Evolutionary conservation across 495 filamentous ascomycete genomes (phyloP).

Genomic region (Opeltia flavorubescens): DNA sequence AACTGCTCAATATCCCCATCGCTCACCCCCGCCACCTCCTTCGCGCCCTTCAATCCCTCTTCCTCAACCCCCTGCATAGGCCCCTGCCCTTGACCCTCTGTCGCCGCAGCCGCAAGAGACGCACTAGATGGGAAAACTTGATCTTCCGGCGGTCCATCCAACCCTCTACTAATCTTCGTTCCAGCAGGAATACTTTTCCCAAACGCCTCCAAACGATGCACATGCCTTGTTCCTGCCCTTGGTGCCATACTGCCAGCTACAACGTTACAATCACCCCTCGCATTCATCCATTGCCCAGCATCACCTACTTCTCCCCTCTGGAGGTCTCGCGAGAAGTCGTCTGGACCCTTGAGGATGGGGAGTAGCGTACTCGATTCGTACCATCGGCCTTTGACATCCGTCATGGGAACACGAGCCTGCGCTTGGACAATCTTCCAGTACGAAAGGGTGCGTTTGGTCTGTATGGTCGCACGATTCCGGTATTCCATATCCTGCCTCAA

Average conservation of each 20-base stretch:
- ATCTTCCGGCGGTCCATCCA: conserved; percentile 16
- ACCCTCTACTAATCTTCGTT: conserved; percentile 20
- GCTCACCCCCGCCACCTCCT: conserved; percentile 3
- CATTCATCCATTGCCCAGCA: conserved; percentile 35
- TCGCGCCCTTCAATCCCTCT: not conserved
- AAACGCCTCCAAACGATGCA: conserved; percentile 28
- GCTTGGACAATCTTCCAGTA: conserved; percentile 32
- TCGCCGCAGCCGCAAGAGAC: not conserved
- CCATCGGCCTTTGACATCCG: conserved; percentile 49
- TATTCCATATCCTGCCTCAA: conserved; percentile 29
- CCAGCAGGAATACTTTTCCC: conserved; percentile 27
- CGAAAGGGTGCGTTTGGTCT: conserved; percentile 18
- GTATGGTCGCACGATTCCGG: conserved; percentile 30
- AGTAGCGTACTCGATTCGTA: conserved; percentile 42
- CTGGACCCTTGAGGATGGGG: conserved; percentile 28
- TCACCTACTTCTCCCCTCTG: conserved; percentile 27
- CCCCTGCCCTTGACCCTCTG: not conserved
- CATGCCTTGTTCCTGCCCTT: conserved; percentile 16
- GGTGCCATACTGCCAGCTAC: conserved; percentile 2
- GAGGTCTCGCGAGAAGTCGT: conserved; percentile 23
- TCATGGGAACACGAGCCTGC: conserved; percentile 21
- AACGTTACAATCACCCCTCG: conserved; percentile 23
- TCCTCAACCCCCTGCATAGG: not conserved
- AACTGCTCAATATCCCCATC: conserved; percentile 18
- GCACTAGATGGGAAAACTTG: conserved; percentile 4